Percentiles rank a stretch among this genome's conserved stretches.
Evolutionary conservation across 2,329 filamentous ascomycete species (phyloP).

Genomic region (Alternaria sp.): DNA sequence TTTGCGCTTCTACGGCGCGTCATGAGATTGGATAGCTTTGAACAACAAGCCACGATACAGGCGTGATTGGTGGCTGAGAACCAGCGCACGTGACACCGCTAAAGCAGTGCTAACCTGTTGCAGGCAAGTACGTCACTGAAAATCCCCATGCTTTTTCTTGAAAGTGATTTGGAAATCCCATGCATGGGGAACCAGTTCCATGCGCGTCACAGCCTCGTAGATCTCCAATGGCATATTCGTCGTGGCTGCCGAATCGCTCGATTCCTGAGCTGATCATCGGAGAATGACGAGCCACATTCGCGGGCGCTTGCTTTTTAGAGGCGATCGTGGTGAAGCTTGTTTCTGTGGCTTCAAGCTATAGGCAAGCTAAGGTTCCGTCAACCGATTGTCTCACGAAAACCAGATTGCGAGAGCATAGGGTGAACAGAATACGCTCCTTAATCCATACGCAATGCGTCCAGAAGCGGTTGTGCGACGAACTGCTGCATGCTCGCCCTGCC

Average conservation of each 20-base stretch:
- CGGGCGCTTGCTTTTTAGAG: background rate
- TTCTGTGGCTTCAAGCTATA: background rate
- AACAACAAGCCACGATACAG: background rate
- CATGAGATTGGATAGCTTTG: background rate
- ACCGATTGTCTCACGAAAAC: background rate
- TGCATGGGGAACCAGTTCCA: background rate
- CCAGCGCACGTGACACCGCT: conserved; percentile 5
- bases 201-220: background rate
- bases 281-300: background rate
- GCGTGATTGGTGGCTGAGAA: background rate
- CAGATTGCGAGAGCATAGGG: background rate
- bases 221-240: background rate
- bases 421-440: background rate
- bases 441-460: background rate
- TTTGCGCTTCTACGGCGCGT: background rate
- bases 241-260: background rate
- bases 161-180: background rate
- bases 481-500: background rate
- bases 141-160: background rate
- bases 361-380: background rate
- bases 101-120: background rate
- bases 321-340: background rate
- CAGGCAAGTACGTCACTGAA: conserved; percentile 1
- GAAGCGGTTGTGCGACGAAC: background rate
- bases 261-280: background rate